Evolutionary conservation across 352 stramenopile species (phyloP).

Genomic region (Phytophthora boehmeriae): DNA sequence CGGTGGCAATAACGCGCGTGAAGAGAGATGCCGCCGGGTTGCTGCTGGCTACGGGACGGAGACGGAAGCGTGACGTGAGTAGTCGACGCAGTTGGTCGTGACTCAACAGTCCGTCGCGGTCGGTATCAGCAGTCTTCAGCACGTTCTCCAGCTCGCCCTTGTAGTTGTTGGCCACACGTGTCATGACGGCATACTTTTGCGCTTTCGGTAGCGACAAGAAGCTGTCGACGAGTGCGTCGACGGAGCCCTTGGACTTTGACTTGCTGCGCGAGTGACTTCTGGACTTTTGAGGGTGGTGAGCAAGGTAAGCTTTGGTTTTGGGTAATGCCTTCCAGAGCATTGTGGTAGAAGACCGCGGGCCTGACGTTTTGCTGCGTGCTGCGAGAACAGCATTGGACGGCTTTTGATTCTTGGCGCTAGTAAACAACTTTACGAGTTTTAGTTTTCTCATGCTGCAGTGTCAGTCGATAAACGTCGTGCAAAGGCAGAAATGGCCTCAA

Average conservation of each 20-base stretch:
- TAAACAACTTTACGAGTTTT: too few species aligned
- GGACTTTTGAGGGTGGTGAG: conserved; percentile 20
- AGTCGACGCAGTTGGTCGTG: conserved; percentile 72
- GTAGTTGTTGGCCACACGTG: conserved; percentile 52
- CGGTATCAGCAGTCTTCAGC: conserved; percentile 73
- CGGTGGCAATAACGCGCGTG: conserved; percentile 38
- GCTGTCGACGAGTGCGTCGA: conserved; percentile 53
- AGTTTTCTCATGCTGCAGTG: conserved; percentile 11
- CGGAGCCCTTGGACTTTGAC: conserved; percentile 32
- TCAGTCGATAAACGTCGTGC: too few species aligned
- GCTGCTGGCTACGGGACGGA: conserved; percentile 49
- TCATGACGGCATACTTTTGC: conserved; percentile 58
- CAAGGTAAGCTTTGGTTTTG: conserved; percentile 2
- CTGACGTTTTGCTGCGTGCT: conserved; percentile 18
- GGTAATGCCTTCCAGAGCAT: conserved; percentile 22
- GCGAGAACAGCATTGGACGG: conserved; percentile 25
- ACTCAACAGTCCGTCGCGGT: conserved; percentile 68
- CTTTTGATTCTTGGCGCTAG: conserved; percentile 26
- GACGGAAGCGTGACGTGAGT: conserved; percentile 67
- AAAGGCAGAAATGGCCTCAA: too few species aligned
- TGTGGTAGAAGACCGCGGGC: conserved; percentile 22
- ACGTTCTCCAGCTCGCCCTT: conserved; percentile 72
- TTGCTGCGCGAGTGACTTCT: conserved; percentile 21
- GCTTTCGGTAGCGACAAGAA: conserved; percentile 68
- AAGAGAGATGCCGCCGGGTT: conserved; percentile 42